Base-by-base conservation (phyloP, 2,329 filamentous ascomycete genomes). In the Pseudogymnoascus pannorum region DNA sequence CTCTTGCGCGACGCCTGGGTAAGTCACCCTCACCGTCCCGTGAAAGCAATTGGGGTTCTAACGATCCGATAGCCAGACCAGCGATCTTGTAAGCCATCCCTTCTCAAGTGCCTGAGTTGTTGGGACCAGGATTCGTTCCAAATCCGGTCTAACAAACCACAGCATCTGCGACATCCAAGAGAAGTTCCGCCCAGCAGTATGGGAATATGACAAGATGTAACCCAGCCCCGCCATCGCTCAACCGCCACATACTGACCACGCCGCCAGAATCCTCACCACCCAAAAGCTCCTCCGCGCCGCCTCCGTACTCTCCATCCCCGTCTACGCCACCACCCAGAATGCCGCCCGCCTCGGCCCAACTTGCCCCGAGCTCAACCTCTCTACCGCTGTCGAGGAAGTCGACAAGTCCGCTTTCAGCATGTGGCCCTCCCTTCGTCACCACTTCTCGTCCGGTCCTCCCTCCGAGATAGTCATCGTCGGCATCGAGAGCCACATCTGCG, bases 101-200 rank as follows among this genome's bases (percentile, higher is more conserved):
- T 26, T 5, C n/a, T 33, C 22, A 5, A 42, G 8, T n/a, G 5
- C 26, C 20, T 3, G 35, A 24, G 38, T 6, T 24, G 36, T 31
- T 12, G 5, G 2, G 14, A 26, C n/a, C 12, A 14, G 22, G 12
- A 22, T n/a, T 12, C 18, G 5, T 38, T 29, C 5, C n/a, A 11
- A 48, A n/a, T 5, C 8, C 59, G 5, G 59, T 22, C 59, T 61
- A 31, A 48, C 36, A 44, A 14, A 9, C 18, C 26, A 58, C 14
- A 97, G 92, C 70, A 84, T 97, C 72, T 97, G 93, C 77, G 93
- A 97, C 72, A 81, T 97, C 65, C 93, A 97, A 77, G 93, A 97
- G 68, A 95, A 92, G 74, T 97, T 97, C 76, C 84, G 91, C 64
- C 79, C 80, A 7, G 87, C 87, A 61, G 96, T 97, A 69, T 84